Percentiles rank a stretch among this genome's conserved stretches.
These are phyloP conservation scores for Pleurotus tuber-regium DNA, from an alignment of 768 basidiomycete species.

Conservation along the genomic window DNA sequence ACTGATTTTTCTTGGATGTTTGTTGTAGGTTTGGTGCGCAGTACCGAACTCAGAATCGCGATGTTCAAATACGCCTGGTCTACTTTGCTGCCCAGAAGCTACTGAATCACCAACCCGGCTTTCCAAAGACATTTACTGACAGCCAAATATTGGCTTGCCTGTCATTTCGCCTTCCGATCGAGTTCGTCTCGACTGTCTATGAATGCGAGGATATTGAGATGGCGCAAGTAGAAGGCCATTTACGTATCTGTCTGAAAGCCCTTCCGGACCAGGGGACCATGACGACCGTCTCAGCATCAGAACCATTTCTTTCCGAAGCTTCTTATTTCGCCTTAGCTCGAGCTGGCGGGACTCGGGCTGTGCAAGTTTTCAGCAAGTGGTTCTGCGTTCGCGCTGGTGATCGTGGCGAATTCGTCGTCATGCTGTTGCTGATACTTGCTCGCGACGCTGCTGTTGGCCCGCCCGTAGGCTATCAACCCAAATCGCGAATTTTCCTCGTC, in stretches of 20 bases:
- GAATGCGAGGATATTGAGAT: neutral
- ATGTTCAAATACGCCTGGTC: no score
- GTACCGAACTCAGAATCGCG: no score
- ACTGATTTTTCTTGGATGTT: no score
- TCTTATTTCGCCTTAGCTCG: slow-evolving; percentile 18
- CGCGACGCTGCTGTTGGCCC: slow-evolving; percentile 4
- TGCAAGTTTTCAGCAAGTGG: neutral
- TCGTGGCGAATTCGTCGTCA: slow-evolving; percentile 12
- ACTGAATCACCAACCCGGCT: neutral
- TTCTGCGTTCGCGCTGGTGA: slow-evolving; percentile 11
- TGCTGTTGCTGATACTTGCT: slow-evolving; percentile 9
- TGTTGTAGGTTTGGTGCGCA: no score
- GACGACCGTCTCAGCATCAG: slow-evolving; percentile 13
- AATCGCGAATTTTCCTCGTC: neutral
- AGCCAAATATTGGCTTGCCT: slow-evolving; percentile 10
- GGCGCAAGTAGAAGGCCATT: slow-evolving; percentile 11
- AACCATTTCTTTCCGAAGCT: slow-evolving; percentile 14
- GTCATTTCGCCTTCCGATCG: slow-evolving; percentile 6
- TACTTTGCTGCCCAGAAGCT: slow-evolving; percentile 9
- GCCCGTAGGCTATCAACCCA: neutral
- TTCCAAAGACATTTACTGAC: neutral
- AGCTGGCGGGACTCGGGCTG: slow-evolving; percentile 19
- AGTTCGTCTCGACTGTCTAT: slow-evolving; percentile 11
- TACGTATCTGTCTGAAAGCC: slow-evolving; percentile 13
- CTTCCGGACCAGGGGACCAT: slow-evolving; percentile 7